phyloP scores from a whole-genome alignment of 2,329 filamentous ascomycete genomes.

The Madurella fahalii region DNA sequence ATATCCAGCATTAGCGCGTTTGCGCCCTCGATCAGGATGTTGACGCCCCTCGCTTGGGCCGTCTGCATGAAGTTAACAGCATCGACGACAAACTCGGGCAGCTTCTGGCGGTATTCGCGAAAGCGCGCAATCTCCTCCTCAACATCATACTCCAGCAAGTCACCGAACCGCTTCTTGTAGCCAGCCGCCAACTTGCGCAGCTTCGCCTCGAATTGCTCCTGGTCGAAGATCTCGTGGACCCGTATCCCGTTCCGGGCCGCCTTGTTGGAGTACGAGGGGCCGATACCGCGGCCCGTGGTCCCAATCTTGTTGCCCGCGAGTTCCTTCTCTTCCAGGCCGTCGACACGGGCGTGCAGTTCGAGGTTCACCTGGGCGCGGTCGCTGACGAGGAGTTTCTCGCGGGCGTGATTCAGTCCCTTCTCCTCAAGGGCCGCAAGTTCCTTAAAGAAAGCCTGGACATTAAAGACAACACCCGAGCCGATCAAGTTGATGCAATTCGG shows the following conservation, averaged over 20 bases:
- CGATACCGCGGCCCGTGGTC: constrained; percentile 38
- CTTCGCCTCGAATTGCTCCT: constrained; percentile 61
- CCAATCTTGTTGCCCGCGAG: constrained; percentile 41
- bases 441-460: constrained; percentile 59
- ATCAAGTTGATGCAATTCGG: constrained; percentile 69
- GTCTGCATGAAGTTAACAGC: constrained; percentile 60
- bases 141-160: constrained; percentile 52
- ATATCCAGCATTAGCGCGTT: constrained; percentile 65
- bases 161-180: constrained; percentile 65
- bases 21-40: constrained; percentile 66
- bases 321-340: constrained; percentile 60
- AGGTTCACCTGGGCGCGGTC: constrained; percentile 61
- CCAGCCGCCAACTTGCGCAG: constrained; percentile 57
- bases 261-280: constrained; percentile 28
- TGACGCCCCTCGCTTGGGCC: constrained; percentile 54
- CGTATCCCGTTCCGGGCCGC: constrained; percentile 56
- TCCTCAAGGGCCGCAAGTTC: constrained; percentile 58
- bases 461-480: constrained; percentile 64
- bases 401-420: constrained; percentile 53
- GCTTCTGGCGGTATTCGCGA: constrained; percentile 52
- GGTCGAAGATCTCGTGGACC: constrained; percentile 64
- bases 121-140: constrained; percentile 65
- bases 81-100: constrained; percentile 62
- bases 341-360: constrained; percentile 60
- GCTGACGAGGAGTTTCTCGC: constrained; percentile 57